phyloP scores from a whole-genome alignment of 2,329 filamentous ascomycete genomes.

The Trematosphaeria pertusa region DNA sequence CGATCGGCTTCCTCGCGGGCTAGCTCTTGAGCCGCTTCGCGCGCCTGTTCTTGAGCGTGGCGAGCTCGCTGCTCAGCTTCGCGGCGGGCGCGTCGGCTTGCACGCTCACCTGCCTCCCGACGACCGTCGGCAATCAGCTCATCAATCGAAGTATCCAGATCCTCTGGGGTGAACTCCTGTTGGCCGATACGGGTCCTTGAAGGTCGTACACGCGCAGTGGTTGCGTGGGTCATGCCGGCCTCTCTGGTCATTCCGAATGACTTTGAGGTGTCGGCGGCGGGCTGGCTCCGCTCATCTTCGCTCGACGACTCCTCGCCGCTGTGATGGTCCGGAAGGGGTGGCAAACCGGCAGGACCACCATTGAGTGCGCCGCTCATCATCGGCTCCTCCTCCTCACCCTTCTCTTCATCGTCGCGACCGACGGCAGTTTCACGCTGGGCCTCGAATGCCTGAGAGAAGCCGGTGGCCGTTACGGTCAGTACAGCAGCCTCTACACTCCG shows the following conservation, averaged over 20 bases:
- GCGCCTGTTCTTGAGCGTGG: too few species aligned
- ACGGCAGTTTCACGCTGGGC: conserved; percentile 36
- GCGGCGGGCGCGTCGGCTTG: too few species aligned
- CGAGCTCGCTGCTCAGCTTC: too few species aligned
- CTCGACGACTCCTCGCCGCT: conserved; percentile 20
- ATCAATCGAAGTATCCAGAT: too few species aligned
- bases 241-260: conserved; percentile 44
- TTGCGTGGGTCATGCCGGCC: conserved; percentile 43
- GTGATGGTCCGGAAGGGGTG: conserved; percentile 25
- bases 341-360: conserved; percentile 7
- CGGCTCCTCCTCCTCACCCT: conserved; percentile 20
- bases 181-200: too few species aligned
- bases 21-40: too few species aligned
- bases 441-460: conserved; percentile 43
- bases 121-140: too few species aligned
- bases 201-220: too few species aligned
- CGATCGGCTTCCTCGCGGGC: too few species aligned
- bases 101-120: too few species aligned
- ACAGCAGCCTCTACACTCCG: conserved; percentile 39
- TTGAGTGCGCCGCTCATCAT: conserved; percentile 22
- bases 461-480: conserved; percentile 32
- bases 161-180: too few species aligned
- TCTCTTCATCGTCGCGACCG: conserved; percentile 27
- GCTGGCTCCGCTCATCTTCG: conserved; percentile 29
- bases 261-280: conserved; percentile 38